A percentile compares a stretch with the other conserved stretches of the same genome.
These are phyloP conservation scores for Saraca asoca DNA, from an alignment of 331 rosid species.

Conservation along the genomic window DNA sequence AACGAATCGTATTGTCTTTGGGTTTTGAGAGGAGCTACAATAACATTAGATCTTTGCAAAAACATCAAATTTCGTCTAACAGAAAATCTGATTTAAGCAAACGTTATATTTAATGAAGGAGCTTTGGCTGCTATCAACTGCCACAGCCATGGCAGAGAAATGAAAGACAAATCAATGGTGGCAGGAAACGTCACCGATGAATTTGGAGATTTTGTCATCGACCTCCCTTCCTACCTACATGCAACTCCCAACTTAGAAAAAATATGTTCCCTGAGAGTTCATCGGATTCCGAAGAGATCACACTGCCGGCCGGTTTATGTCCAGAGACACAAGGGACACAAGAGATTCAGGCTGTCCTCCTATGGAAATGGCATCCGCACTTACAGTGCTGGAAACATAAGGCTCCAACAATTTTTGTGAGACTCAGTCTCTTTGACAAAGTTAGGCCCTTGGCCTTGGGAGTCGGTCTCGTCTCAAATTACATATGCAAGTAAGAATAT, in stretches of 20 bases:
- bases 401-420: conserved; percentile 45
- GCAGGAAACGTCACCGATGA: conserved; percentile 60
- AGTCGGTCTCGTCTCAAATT: too few species aligned
- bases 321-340: conserved; percentile 39
- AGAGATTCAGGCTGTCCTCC: conserved; percentile 52
- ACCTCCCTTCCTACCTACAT: conserved; percentile 82
- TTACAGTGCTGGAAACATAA: conserved; percentile 61
- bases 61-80: too few species aligned
- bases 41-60: too few species aligned
- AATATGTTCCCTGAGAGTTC: conserved; percentile 53
- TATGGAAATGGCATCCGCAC: conserved; percentile 74
- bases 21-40: too few species aligned
- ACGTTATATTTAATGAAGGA: conserved; percentile 47
- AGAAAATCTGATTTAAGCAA: too few species aligned
- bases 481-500: too few species aligned
- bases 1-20: too few species aligned
- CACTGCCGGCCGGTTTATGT: conserved; percentile 52
- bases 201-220: conserved; percentile 76
- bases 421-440: too few species aligned
- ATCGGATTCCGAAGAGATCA: conserved; percentile 54
- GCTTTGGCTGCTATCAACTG: conserved; percentile 65
- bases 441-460: too few species aligned
- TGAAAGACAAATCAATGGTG: conserved; percentile 52
- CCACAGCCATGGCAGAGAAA: conserved; percentile 44
- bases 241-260: conserved; percentile 69